Evolutionary conservation across 2,329 filamentous ascomycete genomes (phyloP).

Genomic region (Fusarium duplospermum): DNA sequence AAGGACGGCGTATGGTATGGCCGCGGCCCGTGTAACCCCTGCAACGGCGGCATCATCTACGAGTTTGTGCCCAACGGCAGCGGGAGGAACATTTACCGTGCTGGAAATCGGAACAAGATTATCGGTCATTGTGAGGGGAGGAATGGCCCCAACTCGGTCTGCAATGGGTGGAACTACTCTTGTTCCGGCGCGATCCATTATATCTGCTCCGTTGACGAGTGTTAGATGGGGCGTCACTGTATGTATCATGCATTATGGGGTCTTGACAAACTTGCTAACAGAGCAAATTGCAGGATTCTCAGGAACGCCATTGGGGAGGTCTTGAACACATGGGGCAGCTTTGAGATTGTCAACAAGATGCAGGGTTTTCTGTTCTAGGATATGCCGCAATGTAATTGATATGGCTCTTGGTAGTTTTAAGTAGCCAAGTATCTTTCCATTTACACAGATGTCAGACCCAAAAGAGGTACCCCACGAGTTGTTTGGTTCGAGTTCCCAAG

Average conservation of each 20-base stretch:
- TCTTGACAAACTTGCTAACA: background rate
- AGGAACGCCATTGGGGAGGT: background rate
- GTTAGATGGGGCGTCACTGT: background rate
- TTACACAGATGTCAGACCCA: background rate
- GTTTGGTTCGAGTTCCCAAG: background rate
- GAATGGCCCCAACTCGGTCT: background rate
- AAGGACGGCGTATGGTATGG: background rate
- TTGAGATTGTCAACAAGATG: background rate
- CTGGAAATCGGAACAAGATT: background rate
- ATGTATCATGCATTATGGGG: background rate
- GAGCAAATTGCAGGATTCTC: background rate
- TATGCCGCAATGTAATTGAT: background rate
- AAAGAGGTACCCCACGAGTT: background rate
- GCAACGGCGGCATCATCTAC: background rate
- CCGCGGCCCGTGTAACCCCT: background rate
- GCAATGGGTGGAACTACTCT: background rate
- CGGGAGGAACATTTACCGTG: background rate
- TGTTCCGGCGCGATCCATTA: background rate
- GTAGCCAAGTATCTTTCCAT: background rate
- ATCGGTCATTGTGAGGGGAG: background rate
- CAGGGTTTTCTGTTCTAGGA: background rate
- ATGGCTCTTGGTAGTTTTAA: background rate
- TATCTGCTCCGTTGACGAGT: background rate
- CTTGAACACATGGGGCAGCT: background rate
- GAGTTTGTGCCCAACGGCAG: background rate